These are phyloP conservation scores for Hypoxylon sp. DNA, from an alignment of 2,329 filamentous ascomycete species.

Conservation along the genomic window DNA sequence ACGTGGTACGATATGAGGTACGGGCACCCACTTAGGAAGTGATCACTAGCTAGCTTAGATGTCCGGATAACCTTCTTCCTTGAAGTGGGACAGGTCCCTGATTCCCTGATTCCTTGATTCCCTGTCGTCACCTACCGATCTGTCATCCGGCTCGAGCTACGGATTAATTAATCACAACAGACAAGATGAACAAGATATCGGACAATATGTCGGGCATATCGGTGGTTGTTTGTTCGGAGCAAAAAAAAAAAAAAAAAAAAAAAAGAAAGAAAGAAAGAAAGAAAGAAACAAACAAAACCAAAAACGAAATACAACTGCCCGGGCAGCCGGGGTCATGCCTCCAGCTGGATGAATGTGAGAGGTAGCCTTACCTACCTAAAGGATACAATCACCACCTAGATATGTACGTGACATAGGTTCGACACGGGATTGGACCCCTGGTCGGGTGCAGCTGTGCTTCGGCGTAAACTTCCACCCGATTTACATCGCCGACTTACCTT, in stretches of 20 bases:
- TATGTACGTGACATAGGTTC: constrained; percentile 22
- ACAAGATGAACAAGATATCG: constrained; percentile 32
- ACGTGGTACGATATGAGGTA: constrained; percentile 44
- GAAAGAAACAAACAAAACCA: too few relatives aligned
- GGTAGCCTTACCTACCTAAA: constrained; percentile 37
- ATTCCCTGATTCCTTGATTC: constrained; percentile 33
- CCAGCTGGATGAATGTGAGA: constrained; percentile 20
- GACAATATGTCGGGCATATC: constrained; percentile 42
- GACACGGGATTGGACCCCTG: constrained; percentile 38
- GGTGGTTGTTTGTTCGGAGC: constrained; percentile 31
- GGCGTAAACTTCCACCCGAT: constrained; percentile 39
- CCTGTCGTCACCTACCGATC: constrained; percentile 45
- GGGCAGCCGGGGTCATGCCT: constrained; percentile 27
- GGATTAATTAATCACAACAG: constrained; percentile 15
- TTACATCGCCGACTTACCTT: constrained; percentile 41
- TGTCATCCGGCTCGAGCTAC: constrained; percentile 31
- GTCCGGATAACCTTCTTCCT: constrained; percentile 49
- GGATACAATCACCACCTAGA: constrained; percentile 7
- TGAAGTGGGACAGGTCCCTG: constrained; percentile 43
- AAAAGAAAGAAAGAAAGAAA: too few relatives aligned
- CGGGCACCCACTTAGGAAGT: constrained; percentile 33
- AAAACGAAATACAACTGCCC: constrained; percentile 9
- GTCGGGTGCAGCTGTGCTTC: constrained; percentile 38
- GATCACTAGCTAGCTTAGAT: constrained; percentile 47
- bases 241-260: constrained; percentile 18